Base-by-base conservation (phyloP, 192 early-diverging fungal genomes). In the Entophlyctis luteolus region DNA sequence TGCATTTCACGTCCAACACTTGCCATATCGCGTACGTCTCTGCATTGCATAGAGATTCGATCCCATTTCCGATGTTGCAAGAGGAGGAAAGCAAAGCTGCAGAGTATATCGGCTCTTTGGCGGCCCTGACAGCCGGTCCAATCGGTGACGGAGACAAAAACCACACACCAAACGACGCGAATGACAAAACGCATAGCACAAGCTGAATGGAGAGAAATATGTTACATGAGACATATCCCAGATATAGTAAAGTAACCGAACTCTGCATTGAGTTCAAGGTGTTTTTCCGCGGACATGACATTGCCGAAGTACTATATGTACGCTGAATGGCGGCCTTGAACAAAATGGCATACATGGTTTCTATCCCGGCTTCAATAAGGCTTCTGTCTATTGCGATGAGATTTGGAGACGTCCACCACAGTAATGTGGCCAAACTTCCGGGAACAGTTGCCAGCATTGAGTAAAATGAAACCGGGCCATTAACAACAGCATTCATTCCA, bases 361-460 rank as follows among this genome's bases (percentile, higher is more conserved):
- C 73, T 3, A 75, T 36, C 1, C 73, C 73, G 4, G 62, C 18
- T 20, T 36, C 47, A 2, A 75, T 32, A 6, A 62, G n/a, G 1
- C 68, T 35, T 5, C 46, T 55, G 20, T 55, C 48, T 12, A 75
- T 49, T 1, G 50, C 35, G 18, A 57, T 54, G 39, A 70, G 27
- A 29, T 75, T 67, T 16, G 68, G 39, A 6, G 68, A 29, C 4
- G 62, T 62, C 73, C 68, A 70, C 52, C 59, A 75, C 0, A 75
- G 47, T 3, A 71, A 23, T 20, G 73, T 52, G 25, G 52, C 45
- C 25, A 68, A 52, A n/a, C 52, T 54, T n/a, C 73, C 73, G 31
- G 67, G 67, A 6, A 68, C 46, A 14, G 54, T 68, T 2, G 53
- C 4, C 4, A 45, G 56, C 1, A 31, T 63, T 16, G 36, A 31